Percentiles rank a stretch among this genome's conserved stretches.
Conservation (phyloP, 73 alveolate species). For the Effrenium voratum region DNA sequence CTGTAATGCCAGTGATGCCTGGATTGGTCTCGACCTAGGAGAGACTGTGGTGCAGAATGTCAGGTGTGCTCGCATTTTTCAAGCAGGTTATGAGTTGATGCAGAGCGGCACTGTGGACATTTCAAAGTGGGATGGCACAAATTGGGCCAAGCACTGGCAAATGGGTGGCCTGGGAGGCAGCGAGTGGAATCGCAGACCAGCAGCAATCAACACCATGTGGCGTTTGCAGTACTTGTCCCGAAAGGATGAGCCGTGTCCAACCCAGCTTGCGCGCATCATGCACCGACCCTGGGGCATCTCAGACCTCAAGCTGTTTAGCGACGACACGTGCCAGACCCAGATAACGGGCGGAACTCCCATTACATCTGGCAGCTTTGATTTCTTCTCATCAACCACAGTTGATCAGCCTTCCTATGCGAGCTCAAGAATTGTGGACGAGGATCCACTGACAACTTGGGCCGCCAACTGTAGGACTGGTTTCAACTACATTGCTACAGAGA, state of each 20-base stretch:
- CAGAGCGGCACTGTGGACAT: conserved; percentile 35
- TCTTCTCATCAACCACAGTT: conserved; percentile 1
- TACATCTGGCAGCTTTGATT: conserved; percentile 75
- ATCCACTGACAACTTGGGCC: conserved; percentile 71
- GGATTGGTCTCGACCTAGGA: conserved; percentile 73
- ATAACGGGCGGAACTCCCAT: conserved; percentile 48
- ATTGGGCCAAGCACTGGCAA: conserved; percentile 41
- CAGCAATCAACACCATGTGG: conserved; percentile 71
- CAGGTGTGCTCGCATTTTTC: conserved; percentile 58
- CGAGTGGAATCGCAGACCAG: conserved; percentile 80
- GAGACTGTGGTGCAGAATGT: not conserved
- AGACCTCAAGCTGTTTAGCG: conserved; percentile 51
- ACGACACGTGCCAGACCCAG: conserved; percentile 12
- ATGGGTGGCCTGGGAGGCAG: conserved; percentile 89
- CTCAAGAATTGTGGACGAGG: not conserved
- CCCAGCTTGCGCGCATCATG: conserved; percentile 35
- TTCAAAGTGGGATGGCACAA: conserved; percentile 63
- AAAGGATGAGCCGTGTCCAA: conserved; percentile 50
- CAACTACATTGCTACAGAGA: not conserved
- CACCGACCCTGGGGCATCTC: conserved; percentile 88
- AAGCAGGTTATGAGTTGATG: conserved; percentile 82
- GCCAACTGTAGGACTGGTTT: conserved; percentile 92
- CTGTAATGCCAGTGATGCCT: conserved; percentile 45
- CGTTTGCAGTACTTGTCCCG: conserved; percentile 63
- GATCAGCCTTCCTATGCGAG: conserved; percentile 50